Evolutionary conservation across 2,329 filamentous ascomycete genomes (phyloP), one percentile per base, ranked within the genome.

Genomic region (Trichothecium roseum): DNA sequence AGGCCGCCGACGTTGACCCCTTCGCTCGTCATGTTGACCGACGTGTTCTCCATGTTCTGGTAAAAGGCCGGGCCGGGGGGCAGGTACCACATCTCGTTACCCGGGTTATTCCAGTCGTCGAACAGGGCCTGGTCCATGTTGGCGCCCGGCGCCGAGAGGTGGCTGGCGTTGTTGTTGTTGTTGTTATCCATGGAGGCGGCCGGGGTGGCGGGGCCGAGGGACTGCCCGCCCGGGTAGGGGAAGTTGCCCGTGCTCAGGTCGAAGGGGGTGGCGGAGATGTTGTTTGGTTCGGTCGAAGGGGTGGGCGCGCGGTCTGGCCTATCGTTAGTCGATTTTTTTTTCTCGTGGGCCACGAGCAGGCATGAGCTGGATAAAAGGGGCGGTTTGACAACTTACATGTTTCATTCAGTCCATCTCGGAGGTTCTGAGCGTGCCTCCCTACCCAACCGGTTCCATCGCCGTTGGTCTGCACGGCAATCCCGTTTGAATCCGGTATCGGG

Each of bases 21-120:
- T 44, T 81, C 76, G 8, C 76, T 72, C 3, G 75, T 80, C 72
- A 80, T 79, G 30, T 74, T 74, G 8, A 80, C 74, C 6, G 66
- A 66, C 24, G 66, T 66, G 42, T 74, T 74, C 40, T 71, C 72
- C 47, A 78, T 66, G 49, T 77, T 79, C 47, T 79, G 74, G 54
- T 77, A 80, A 39, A 81, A 74, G 4, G 74, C 74, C 2, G 75
- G 64, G 0, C 76, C 76, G 0, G 76, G 64, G 1, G 76, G 75
- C 1, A 81, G 61, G 48, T 80, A 81, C 76, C 76, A 81, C 70
- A 81, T 75, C 47, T 78, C 74, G 46, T 67, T 69, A 40, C 66
- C 63, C 4, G 68, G 59, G 38, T 63, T 66, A 37, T 61, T 61
- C 73, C 73, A 77, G 35, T 74, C 72, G 35, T 72, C 62, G 35